These are phyloP conservation scores for Aspergillus novofumigatus DNA, from an alignment of 2,329 filamentous ascomycete species.

Conservation along the genomic window DNA sequence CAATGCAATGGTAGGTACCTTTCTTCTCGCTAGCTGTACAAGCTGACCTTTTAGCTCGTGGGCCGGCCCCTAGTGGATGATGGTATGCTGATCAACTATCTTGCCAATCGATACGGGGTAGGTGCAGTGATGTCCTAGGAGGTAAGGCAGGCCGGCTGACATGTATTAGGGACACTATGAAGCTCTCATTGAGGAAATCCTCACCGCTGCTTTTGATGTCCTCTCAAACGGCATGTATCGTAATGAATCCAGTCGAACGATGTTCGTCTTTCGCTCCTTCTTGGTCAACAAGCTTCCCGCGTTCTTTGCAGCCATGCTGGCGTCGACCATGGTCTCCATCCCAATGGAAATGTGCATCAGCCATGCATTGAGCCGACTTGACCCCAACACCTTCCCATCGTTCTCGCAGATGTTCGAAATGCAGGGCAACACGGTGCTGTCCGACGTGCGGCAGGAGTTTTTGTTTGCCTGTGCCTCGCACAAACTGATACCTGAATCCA, in stretches of 20 bases:
- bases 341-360: slow-evolving; percentile 62
- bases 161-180: slow-evolving; percentile 65
- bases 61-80: slow-evolving; percentile 83
- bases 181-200: slow-evolving; percentile 72
- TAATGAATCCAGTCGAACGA: slow-evolving; percentile 54
- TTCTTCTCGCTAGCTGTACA: not conserved
- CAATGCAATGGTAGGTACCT: slow-evolving; percentile 62
- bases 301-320: slow-evolving; percentile 55
- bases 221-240: slow-evolving; percentile 82
- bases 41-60: slow-evolving; percentile 59
- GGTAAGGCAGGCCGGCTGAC: slow-evolving; percentile 2
- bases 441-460: slow-evolving; percentile 74
- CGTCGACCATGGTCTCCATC: slow-evolving; percentile 55
- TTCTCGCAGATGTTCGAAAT: slow-evolving; percentile 62
- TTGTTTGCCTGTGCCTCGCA: slow-evolving; percentile 88
- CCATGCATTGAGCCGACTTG: slow-evolving; percentile 60
- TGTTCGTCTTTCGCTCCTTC: slow-evolving; percentile 78
- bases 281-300: slow-evolving; percentile 69
- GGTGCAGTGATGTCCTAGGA: slow-evolving; percentile 15
- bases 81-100: slow-evolving; percentile 67
- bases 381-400: slow-evolving; percentile 60
- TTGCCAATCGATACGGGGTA: slow-evolving; percentile 81
- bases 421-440: slow-evolving; percentile 55
- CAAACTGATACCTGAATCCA: slow-evolving; percentile 71
- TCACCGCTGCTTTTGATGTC: slow-evolving; percentile 84